Conservation (phyloP, 2,329 filamentous ascomycete genomes). For the Mycosphaerelloides madeirae region DNA sequence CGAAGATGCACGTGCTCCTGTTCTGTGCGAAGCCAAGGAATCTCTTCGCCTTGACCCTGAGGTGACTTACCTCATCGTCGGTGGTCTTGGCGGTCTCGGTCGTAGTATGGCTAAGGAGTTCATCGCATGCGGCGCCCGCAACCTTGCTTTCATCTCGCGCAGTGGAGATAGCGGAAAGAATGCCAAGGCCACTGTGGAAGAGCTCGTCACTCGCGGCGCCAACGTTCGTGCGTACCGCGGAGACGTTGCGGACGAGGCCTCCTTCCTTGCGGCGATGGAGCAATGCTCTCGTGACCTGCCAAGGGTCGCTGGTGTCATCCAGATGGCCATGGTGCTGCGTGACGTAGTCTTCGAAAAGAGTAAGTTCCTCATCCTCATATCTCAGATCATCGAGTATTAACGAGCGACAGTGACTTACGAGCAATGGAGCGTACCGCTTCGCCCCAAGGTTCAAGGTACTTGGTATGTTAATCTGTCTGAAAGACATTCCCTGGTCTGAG, state of each 20-base stretch:
- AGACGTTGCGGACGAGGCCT: conserved; percentile 1
- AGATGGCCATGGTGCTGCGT: conserved; percentile 35
- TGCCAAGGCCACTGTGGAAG: background rate
- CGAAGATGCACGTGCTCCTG: background rate
- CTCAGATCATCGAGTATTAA: too few relatives aligned
- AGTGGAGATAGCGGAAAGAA: background rate
- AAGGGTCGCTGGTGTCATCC: conserved; percentile 41
- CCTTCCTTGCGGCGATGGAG: conserved; percentile 6
- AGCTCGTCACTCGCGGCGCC: conserved; percentile 3
- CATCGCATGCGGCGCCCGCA: conserved; percentile 5
- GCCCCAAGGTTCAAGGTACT: conserved; percentile 28
- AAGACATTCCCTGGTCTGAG: too few relatives aligned
- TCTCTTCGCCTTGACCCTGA: background rate
- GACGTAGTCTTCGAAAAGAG: conserved; percentile 15
- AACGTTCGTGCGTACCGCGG: conserved; percentile 2
- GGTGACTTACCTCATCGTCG: conserved; percentile 12
- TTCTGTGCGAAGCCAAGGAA: background rate
- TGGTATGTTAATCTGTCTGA: too few relatives aligned
- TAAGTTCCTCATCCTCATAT: too few relatives aligned
- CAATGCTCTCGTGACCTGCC: conserved; percentile 15
- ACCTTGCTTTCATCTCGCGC: conserved; percentile 11
- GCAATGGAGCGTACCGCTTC: conserved; percentile 2
- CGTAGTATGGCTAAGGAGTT: conserved; percentile 5
- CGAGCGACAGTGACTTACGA: conserved; percentile 24
- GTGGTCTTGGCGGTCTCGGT: conserved; percentile 12